Evolutionary conservation across 495 filamentous ascomycete genomes (phyloP).

Genomic region (Penicillium paxilli): DNA sequence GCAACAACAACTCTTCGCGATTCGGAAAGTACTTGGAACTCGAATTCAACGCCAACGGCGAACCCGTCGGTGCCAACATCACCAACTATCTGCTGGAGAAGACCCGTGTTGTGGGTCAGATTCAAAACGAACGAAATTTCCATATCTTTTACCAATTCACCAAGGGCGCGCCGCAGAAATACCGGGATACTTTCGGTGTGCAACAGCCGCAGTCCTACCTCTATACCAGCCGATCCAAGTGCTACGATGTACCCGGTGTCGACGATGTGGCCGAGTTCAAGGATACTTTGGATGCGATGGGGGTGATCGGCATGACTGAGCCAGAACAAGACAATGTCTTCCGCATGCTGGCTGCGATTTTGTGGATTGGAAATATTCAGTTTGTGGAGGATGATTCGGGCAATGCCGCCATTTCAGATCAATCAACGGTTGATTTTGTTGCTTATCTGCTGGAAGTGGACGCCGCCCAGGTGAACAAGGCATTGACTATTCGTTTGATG

Average conservation of each 20-base stretch:
- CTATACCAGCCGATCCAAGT: slow-evolving; percentile 95
- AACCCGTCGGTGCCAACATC: slow-evolving; percentile 95
- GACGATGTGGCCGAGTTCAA: slow-evolving; percentile 89
- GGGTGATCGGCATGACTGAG: slow-evolving; percentile 84
- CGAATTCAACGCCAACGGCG: slow-evolving; percentile 91
- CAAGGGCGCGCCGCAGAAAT: slow-evolving; percentile 85
- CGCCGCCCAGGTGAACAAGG: slow-evolving; percentile 75
- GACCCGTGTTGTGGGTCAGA: slow-evolving; percentile 92
- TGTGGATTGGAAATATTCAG: slow-evolving; percentile 93
- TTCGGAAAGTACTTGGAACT: slow-evolving; percentile 99
- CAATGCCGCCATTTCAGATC: slow-evolving; percentile 82
- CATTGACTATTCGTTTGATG: slow-evolving; percentile 83
- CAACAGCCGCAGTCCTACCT: slow-evolving; percentile 90
- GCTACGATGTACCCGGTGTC: slow-evolving; percentile 88
- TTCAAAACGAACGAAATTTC: slow-evolving; percentile 94
- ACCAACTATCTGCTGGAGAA: slow-evolving; percentile 98
- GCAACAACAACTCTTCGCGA: slow-evolving; percentile 98
- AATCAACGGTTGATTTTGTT: slow-evolving; percentile 89
- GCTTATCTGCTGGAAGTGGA: slow-evolving; percentile 93
- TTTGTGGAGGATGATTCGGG: slow-evolving; percentile 86
- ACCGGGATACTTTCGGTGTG: slow-evolving; percentile 81
- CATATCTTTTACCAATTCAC: slow-evolving; percentile 99
- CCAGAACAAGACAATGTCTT: slow-evolving; percentile 95
- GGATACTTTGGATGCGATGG: slow-evolving; percentile 93
- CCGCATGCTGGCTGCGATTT: slow-evolving; percentile 87